Percentiles rank a stretch among this genome's conserved stretches.
These are phyloP conservation scores for Hysterium pulicare DNA, from an alignment of 2,329 filamentous ascomycete genomes.

Conservation along the genomic window DNA sequence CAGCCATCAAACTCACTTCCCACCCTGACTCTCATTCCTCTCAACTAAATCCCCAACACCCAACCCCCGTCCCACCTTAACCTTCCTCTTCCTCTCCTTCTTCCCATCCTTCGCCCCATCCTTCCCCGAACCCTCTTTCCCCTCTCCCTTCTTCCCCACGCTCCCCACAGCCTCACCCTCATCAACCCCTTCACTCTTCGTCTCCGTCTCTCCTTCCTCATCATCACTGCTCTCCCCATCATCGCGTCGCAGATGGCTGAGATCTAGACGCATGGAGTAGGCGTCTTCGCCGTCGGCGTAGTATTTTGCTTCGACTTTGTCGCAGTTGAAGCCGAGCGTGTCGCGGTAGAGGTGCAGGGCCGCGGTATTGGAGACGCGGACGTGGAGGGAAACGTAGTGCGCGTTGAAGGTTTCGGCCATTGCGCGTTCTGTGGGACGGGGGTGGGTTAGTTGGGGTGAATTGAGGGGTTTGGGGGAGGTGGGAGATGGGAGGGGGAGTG, in stretches of 20 bases:
- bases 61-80: slow-evolving; percentile 75
- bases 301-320: slow-evolving; percentile 84
- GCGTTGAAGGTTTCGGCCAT: slow-evolving; percentile 96
- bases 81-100: slow-evolving; percentile 70
- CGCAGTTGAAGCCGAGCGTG: slow-evolving; percentile 83
- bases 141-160: slow-evolving; percentile 31
- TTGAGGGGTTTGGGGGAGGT: not conserved
- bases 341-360: slow-evolving; percentile 90
- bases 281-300: slow-evolving; percentile 98
- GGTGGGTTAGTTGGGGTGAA: not conserved
- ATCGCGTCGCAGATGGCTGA: slow-evolving; percentile 56
- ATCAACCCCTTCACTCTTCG: slow-evolving; percentile 39
- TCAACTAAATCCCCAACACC: slow-evolving; percentile 76
- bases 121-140: slow-evolving; percentile 31
- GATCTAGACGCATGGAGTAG: slow-evolving; percentile 86
- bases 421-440: slow-evolving; percentile 68
- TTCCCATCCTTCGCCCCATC: slow-evolving; percentile 40
- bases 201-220: too few relatives aligned
- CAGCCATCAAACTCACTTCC: too few relatives aligned
- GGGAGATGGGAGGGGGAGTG: not conserved
- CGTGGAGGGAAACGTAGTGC: slow-evolving; percentile 91
- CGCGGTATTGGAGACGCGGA: slow-evolving; percentile 88
- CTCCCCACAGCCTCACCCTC: slow-evolving; percentile 33
- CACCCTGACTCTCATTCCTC: slow-evolving; percentile 52
- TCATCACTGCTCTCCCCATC: slow-evolving; percentile 40